These are phyloP conservation scores for Aspergillus kassunensis DNA, from an alignment of 495 filamentous ascomycete species.

Conservation along the genomic window DNA sequence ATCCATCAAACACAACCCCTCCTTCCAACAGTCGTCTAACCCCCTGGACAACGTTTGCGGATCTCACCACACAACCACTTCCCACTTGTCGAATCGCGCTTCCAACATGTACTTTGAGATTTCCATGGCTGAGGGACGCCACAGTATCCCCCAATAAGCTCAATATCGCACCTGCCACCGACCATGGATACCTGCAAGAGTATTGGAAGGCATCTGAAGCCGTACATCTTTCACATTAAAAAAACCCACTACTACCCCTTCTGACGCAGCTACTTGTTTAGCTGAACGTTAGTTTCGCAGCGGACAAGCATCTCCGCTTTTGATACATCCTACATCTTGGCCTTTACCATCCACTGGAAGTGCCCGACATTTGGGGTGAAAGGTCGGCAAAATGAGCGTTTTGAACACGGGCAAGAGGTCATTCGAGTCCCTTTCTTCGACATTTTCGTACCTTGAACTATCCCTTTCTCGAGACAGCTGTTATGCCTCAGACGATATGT, in stretches of 20 bases:
- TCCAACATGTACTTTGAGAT: conserved; percentile 27
- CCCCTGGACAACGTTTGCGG: neutral
- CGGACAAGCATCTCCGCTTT: neutral
- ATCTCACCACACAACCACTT: conserved; percentile 1
- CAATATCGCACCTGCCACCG: conserved; percentile 23
- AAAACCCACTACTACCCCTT: conserved; percentile 4
- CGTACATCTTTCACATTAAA: conserved; percentile 17
- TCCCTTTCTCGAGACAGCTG: conserved; percentile 45
- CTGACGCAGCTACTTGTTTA: neutral
- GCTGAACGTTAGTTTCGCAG: neutral
- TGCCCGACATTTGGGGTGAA: neutral
- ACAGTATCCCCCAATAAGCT: conserved; percentile 29
- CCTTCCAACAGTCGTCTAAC: neutral
- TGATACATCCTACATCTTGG: neutral
- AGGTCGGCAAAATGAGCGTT: conserved; percentile 23
- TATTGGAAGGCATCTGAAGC: conserved; percentile 36
- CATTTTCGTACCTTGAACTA: conserved; percentile 37
- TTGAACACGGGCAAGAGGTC: conserved; percentile 29
- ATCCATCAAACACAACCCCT: conserved; percentile 2
- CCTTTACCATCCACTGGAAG: neutral
- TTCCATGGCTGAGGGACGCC: conserved; percentile 21
- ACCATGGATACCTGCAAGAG: conserved; percentile 32
- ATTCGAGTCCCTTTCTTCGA: conserved; percentile 44
- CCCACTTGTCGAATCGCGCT: conserved; percentile 10
- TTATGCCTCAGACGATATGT: conserved; percentile 45